Evolutionary conservation across 495 filamentous ascomycete species (phyloP).

Genomic region (Tirmania nivea): DNA sequence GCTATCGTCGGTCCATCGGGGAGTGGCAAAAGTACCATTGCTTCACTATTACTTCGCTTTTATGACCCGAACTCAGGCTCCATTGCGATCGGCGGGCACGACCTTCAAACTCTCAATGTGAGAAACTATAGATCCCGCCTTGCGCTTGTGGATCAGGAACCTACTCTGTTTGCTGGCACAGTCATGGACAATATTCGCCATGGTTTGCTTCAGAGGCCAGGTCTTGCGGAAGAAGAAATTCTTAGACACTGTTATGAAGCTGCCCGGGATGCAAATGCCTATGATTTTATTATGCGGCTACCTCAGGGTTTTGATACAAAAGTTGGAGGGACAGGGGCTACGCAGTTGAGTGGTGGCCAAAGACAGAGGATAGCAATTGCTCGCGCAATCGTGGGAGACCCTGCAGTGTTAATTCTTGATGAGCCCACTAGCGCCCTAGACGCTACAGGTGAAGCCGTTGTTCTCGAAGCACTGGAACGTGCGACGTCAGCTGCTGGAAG

Average conservation of each 20-base stretch:
- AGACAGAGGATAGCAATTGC: slow-evolving; percentile 42
- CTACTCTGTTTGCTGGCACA: slow-evolving; percentile 40
- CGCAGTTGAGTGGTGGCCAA: slow-evolving; percentile 34
- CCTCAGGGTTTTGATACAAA: slow-evolving; percentile 27
- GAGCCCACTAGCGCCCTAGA: slow-evolving; percentile 38
- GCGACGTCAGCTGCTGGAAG: slow-evolving; percentile 9
- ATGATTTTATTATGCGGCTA: slow-evolving; percentile 24
- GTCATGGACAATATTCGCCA: slow-evolving; percentile 48
- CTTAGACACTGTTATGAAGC: slow-evolving; percentile 19
- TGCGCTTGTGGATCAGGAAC: slow-evolving; percentile 46
- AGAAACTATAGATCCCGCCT: slow-evolving; percentile 34
- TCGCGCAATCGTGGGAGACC: slow-evolving; percentile 28
- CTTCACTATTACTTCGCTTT: slow-evolving; percentile 32
- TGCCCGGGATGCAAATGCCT: slow-evolving; percentile 23
- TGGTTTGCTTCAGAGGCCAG: slow-evolving; percentile 32
- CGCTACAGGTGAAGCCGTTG: slow-evolving; percentile 25
- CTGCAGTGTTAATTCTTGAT: slow-evolving; percentile 30
- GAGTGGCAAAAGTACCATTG: slow-evolving; percentile 50
- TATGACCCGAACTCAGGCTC: slow-evolving; percentile 30
- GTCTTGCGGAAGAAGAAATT: slow-evolving; percentile 17
- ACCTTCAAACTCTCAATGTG: slow-evolving; percentile 34
- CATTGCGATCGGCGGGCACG: slow-evolving; percentile 31
- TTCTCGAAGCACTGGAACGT: slow-evolving; percentile 26
- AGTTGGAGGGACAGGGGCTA: slow-evolving; percentile 27
- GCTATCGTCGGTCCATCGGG: slow-evolving; percentile 50